These are phyloP conservation scores for Fusarium liriodendri DNA, from an alignment of 2,329 filamentous ascomycete genomes.

Conservation along the genomic window DNA sequence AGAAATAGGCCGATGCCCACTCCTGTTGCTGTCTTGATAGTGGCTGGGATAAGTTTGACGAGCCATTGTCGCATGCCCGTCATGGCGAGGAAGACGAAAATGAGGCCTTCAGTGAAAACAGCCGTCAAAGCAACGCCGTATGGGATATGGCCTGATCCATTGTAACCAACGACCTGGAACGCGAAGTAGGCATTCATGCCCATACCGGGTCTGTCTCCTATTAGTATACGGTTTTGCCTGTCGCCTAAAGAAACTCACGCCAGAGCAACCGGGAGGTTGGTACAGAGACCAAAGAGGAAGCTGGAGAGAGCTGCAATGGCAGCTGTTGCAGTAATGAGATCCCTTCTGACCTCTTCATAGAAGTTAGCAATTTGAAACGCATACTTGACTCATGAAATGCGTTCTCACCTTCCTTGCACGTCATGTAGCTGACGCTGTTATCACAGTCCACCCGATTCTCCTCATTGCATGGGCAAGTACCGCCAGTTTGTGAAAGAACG, in stretches of 20 bases:
- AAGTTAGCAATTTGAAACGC: neutral
- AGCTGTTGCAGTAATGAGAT: constrained; percentile 82
- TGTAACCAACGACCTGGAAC: constrained; percentile 73
- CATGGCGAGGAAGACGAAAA: constrained; percentile 80
- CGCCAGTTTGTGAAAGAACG: constrained; percentile 30
- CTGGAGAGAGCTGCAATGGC: constrained; percentile 77
- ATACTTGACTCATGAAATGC: fast-evolving
- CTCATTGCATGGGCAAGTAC: constrained; percentile 27
- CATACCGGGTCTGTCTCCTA: constrained; percentile 45
- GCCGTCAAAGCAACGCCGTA: constrained; percentile 80
- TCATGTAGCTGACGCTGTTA: constrained; percentile 57
- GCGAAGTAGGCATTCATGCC: constrained; percentile 84
- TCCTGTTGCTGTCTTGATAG: constrained; percentile 84
- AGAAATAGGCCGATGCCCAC: constrained; percentile 85
- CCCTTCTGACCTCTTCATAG: constrained; percentile 68
- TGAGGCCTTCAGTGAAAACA: constrained; percentile 83
- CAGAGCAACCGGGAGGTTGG: constrained; percentile 35
- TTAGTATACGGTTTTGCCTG: constrained; percentile 69
- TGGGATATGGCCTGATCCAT: constrained; percentile 77
- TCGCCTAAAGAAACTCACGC: constrained; percentile 13
- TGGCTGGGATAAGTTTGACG: constrained; percentile 79
- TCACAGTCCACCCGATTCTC: constrained; percentile 53
- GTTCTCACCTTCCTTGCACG: constrained; percentile 47
- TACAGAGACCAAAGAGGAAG: constrained; percentile 28
- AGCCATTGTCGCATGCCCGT: constrained; percentile 87